A percentile compares a stretch with the other conserved stretches of the same genome.
phyloP scores from a whole-genome alignment of 1,284 basidiomycete species.

The Leccinum pachyderme region DNA sequence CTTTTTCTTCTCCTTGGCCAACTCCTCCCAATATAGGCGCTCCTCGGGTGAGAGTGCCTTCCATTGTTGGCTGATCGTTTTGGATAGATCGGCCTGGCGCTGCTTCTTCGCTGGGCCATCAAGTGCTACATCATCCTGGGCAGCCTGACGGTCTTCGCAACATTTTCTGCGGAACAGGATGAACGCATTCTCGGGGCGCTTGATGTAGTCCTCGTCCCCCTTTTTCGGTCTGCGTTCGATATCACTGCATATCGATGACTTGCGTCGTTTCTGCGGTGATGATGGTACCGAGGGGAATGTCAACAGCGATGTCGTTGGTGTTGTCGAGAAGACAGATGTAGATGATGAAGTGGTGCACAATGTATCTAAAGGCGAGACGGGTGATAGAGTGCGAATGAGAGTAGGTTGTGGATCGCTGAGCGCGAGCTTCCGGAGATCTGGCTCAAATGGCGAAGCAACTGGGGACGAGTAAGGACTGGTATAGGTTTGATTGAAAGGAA shows the following conservation, averaged over 20 bases:
- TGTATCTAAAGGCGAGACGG: conserved; percentile 35
- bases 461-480: conserved; percentile 64
- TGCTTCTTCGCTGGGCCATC: conserved; percentile 46
- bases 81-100: conserved; percentile 63
- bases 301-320: conserved; percentile 30
- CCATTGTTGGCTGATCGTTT: conserved; percentile 77
- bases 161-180: conserved; percentile 76
- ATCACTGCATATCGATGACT: conserved; percentile 55
- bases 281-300: conserved; percentile 34
- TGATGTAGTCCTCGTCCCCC: conserved; percentile 78
- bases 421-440: conserved; percentile 55
- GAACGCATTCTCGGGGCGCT: conserved; percentile 78
- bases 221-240: conserved; percentile 69
- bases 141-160: conserved; percentile 63
- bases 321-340: conserved; percentile 39
- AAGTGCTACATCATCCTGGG: conserved; percentile 39
- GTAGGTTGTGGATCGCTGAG: conserved; percentile 42
- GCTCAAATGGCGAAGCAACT: conserved; percentile 66
- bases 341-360: conserved; percentile 32
- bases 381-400: conserved; percentile 48
- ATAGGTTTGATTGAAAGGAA: conserved; percentile 55
- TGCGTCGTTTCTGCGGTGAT: conserved; percentile 56
- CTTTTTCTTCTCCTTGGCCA: conserved; percentile 57
- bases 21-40: conserved; percentile 60
- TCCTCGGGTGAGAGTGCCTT: conserved; percentile 60